Base-by-base conservation (phyloP, 208 protist species). In the Trypanosoma brucei region DNA sequence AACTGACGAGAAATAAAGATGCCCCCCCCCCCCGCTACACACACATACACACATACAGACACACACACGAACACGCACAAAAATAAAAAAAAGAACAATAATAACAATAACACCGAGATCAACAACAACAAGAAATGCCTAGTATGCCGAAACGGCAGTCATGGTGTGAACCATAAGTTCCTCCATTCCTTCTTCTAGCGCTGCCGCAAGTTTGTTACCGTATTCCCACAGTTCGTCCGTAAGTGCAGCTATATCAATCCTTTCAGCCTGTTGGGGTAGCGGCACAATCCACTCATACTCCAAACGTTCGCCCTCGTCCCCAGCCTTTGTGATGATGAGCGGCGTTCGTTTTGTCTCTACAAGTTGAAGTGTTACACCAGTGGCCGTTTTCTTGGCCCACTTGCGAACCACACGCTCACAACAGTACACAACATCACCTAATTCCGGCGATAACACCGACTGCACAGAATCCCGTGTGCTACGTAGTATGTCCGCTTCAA, bases 271-370 rank as follows among this genome's bases (percentile, higher is more conserved):
- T 57, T 86, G 76, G 9, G 90, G 90, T 30, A 96, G 74, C 63
- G 60, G 67, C 7, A 91, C 90, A 65, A 96, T 81, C 72, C 77
- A 92, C 75, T 96, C 90, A 54, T 96, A 96, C 79, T 96, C 86
- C 4, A 96, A 76, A 1, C 87, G 80, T 61, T 85, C 71, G 3
- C 90, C 90, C 53, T 96, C 86, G 39, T 93, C 87, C 0, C 90
- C 86, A 3, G 75, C 76, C 6, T 78, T 76, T 40, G 84, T 86
- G 70, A 93, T 93, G 59, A 96, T 92, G n/a, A 96, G 79, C 48
- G 90, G 90, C 11, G 90, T 96, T 49, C 90, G 90, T 9, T 81
- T 81, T 11, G 90, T 96, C 62, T 96, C 86, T 13, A 96, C 86
- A 11, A 96, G 79, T 66, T 75, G 66, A 59, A 88, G 72, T 44